phyloP scores from a whole-genome alignment of 352 stramenopile species.

The Phytophthora gonapodyides region DNA sequence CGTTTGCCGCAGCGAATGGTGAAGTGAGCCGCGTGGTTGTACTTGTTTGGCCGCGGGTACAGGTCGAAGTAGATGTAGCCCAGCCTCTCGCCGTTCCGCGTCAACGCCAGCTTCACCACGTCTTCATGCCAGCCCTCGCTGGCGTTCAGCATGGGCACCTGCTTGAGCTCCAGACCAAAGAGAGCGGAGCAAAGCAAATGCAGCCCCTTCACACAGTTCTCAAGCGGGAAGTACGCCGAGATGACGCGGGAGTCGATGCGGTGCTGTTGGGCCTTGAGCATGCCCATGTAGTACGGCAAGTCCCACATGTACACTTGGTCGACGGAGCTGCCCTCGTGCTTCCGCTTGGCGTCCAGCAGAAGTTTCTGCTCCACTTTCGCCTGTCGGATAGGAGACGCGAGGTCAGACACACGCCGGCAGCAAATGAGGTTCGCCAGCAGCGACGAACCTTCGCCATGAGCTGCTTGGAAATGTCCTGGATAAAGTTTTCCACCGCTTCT shows the following conservation, averaged over 20 bases:
- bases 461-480: slow-evolving; percentile 62
- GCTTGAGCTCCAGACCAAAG: slow-evolving; percentile 91
- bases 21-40: slow-evolving; percentile 93
- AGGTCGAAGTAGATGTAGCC: slow-evolving; percentile 96
- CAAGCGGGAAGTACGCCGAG: slow-evolving; percentile 90
- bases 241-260: slow-evolving; percentile 83
- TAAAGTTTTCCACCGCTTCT: slow-evolving; percentile 64
- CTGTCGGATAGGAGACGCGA: slow-evolving; percentile 24
- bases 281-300: slow-evolving; percentile 93
- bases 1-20: slow-evolving; percentile 95
- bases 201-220: slow-evolving; percentile 92
- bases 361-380: slow-evolving; percentile 61
- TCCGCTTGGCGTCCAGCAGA: slow-evolving; percentile 65
- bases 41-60: slow-evolving; percentile 89
- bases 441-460: slow-evolving; percentile 73
- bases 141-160: slow-evolving; percentile 69
- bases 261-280: slow-evolving; percentile 76
- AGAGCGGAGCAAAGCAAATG: slow-evolving; percentile 86
- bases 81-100: slow-evolving; percentile 57
- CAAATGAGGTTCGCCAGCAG: background rate
- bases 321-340: slow-evolving; percentile 49
- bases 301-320: slow-evolving; percentile 93
- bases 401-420: background rate
- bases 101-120: slow-evolving; percentile 92
- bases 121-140: slow-evolving; percentile 90